These are phyloP conservation scores for Candida rishiriensis DNA, from an alignment of 805 yeast genomes.

Conservation along the genomic window DNA sequence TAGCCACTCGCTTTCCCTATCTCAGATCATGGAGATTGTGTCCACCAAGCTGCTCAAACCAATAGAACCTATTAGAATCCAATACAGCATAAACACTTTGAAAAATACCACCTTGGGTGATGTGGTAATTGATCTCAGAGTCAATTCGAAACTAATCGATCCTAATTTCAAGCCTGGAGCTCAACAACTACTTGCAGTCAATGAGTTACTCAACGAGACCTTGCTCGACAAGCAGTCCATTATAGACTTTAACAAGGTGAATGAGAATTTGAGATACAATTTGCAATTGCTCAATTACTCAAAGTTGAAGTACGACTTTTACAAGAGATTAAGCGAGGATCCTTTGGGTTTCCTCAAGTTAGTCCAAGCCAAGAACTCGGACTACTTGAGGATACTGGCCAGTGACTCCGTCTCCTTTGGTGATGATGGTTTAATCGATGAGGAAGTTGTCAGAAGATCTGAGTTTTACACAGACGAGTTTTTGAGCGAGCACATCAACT, in stretches of 20 bases:
- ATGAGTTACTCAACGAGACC: slow-evolving; percentile 40
- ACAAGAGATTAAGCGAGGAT: slow-evolving; percentile 63
- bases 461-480: slow-evolving; percentile 77
- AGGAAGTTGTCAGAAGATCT: slow-evolving; percentile 54
- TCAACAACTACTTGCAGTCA: slow-evolving; percentile 36
- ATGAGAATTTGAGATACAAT: slow-evolving; percentile 39
- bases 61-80: slow-evolving; percentile 71
- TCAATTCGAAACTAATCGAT: slow-evolving; percentile 36
- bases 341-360: slow-evolving; percentile 72
- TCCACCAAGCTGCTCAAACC: slow-evolving; percentile 68
- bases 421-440: slow-evolving; percentile 20
- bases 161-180: slow-evolving; percentile 34
- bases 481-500: slow-evolving; percentile 72
- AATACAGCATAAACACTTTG: slow-evolving; percentile 73
- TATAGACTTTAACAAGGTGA: slow-evolving; percentile 32
- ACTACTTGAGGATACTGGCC: slow-evolving; percentile 77
- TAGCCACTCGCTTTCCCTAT: slow-evolving; percentile 55
- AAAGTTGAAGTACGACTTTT: slow-evolving; percentile 71
- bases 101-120: slow-evolving; percentile 79
- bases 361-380: slow-evolving; percentile 76
- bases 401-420: slow-evolving; percentile 54
- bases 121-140: slow-evolving; percentile 68
- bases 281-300: slow-evolving; percentile 50
- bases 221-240: slow-evolving; percentile 38
- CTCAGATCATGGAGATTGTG: slow-evolving; percentile 66